Base-by-base conservation (phyloP, 305 asterid species). In the Fraxinus sp. region DNA sequence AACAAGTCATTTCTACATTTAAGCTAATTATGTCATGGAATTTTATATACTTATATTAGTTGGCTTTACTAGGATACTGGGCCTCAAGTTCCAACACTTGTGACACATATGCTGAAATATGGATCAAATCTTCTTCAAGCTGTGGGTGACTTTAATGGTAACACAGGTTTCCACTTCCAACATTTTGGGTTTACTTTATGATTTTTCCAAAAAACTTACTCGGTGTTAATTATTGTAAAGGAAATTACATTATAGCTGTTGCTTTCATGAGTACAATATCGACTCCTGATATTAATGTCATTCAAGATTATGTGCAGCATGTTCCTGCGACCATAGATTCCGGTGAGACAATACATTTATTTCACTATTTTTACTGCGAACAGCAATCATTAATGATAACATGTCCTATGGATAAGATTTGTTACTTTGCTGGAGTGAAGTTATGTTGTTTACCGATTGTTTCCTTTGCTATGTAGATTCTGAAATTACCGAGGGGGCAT, bases 61-160 rank as follows among this genome's bases (percentile, higher is more conserved):
- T 83, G 85, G 74, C 49, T 84, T 55, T 85, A 83, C 77, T 85
- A 96, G 98, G 98, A 93, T 62, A 76, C 90, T 46, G 97, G 98
- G 55, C 97, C 99, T 10, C 98, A 93, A 87, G 84, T 86, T 86
- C 98, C 98, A 80, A 91, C 97, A 46, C 20, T 59, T 36, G 97
- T 96, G 77, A 86, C 89, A 41, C 87, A 84, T 84, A 80, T 89
- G 84, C 91, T 96, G 85, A 93, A 92, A 85, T 93, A 88, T 77
- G 99, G 99, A 70, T 81, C 94, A 6, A 96, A 96, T 89, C 93
- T 94, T 84, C 94, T 96, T 84, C 99, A 96, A 88, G 97, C 96
- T 75, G 86, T 96, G 74, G 99, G 99, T 75, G 93, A 94, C 36
- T 96, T 96, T 88, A 84, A 85, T 79, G 99, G 99, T 96, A 90